phyloP scores from a whole-genome alignment of 371 early-diverging fungal genomes.

The Syncephalastrum contaminatum region DNA sequence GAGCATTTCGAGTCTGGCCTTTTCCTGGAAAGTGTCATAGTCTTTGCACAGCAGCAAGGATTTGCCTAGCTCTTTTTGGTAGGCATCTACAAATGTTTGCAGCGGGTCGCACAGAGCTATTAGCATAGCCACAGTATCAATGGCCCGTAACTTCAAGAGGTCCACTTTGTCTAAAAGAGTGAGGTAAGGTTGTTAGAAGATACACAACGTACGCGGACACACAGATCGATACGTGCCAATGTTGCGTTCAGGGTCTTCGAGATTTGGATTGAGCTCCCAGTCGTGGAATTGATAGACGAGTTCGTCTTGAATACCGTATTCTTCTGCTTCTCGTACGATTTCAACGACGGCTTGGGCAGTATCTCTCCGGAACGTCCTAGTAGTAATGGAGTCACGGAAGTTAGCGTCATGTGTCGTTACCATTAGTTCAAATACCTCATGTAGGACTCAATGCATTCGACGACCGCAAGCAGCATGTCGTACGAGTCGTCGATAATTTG shows the following conservation, averaged over 20 bases:
- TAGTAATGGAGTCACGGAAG: neutral
- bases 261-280: slow-evolving; percentile 17
- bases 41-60: slow-evolving; percentile 17
- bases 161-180: slow-evolving; percentile 6
- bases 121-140: slow-evolving; percentile 33
- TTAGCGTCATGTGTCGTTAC: neutral
- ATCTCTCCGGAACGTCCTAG: slow-evolving; percentile 26
- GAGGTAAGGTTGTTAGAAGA: too few relatives aligned
- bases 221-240: too few relatives aligned
- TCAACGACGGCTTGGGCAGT: slow-evolving; percentile 25
- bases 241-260: too few relatives aligned
- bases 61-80: slow-evolving; percentile 24
- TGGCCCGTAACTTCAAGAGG: slow-evolving; percentile 20
- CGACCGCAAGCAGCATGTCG: slow-evolving; percentile 23
- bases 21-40: slow-evolving; percentile 32
- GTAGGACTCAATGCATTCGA: slow-evolving; percentile 25
- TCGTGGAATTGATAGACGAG: slow-evolving; percentile 22
- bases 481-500: slow-evolving; percentile 34
- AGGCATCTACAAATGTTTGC: slow-evolving; percentile 26
- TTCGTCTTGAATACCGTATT: slow-evolving; percentile 16
- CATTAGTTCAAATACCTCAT: slow-evolving; percentile 17
- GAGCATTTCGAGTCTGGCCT: slow-evolving; percentile 25
- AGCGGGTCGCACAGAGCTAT: slow-evolving; percentile 31
- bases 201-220: too few relatives aligned
- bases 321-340: slow-evolving; percentile 21